Percentiles rank a stretch among this genome's conserved stretches.
Evolutionary conservation across 2,329 filamentous ascomycete genomes (phyloP).

Genomic region (Drechslerella coelobrocha): DNA sequence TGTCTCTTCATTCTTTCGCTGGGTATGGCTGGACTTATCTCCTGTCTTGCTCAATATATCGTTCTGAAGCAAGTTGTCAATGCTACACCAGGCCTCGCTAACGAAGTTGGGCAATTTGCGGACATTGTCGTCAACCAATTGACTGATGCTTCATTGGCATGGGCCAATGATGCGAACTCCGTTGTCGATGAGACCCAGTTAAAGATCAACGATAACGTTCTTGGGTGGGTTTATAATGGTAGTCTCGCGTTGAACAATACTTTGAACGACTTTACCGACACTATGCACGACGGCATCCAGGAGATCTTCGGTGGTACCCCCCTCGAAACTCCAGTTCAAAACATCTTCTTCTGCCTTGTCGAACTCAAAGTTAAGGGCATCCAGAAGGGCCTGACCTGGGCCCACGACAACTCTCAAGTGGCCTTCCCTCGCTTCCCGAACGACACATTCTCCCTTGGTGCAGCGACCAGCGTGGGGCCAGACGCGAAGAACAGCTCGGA

Average conservation of each 20-base stretch:
- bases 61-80: constrained; percentile 76
- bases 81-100: constrained; percentile 75
- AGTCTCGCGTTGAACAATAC: constrained; percentile 85
- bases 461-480: constrained; percentile 67
- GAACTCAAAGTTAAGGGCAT: constrained; percentile 83
- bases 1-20: constrained; percentile 87
- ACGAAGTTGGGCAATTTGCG: constrained; percentile 79
- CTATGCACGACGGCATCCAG: constrained; percentile 77
- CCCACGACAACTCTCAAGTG: constrained; percentile 83
- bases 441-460: constrained; percentile 82
- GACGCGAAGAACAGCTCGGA: constrained; percentile 65
- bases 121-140: constrained; percentile 76
- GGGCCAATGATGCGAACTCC: constrained; percentile 77
- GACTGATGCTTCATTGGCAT: constrained; percentile 74
- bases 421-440: constrained; percentile 78
- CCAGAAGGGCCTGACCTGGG: constrained; percentile 90
- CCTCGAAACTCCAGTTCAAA: constrained; percentile 69
- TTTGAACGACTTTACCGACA: constrained; percentile 78
- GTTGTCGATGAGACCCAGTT: constrained; percentile 70
- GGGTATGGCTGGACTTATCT: constrained; percentile 79
- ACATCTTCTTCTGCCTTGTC: constrained; percentile 85
- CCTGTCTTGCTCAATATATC: constrained; percentile 81
- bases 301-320: constrained; percentile 78
- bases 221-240: constrained; percentile 85
- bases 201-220: constrained; percentile 81